Evolutionary conservation across 495 filamentous ascomycete genomes (phyloP).

Genomic region (Sphaerosporella brunnea): DNA sequence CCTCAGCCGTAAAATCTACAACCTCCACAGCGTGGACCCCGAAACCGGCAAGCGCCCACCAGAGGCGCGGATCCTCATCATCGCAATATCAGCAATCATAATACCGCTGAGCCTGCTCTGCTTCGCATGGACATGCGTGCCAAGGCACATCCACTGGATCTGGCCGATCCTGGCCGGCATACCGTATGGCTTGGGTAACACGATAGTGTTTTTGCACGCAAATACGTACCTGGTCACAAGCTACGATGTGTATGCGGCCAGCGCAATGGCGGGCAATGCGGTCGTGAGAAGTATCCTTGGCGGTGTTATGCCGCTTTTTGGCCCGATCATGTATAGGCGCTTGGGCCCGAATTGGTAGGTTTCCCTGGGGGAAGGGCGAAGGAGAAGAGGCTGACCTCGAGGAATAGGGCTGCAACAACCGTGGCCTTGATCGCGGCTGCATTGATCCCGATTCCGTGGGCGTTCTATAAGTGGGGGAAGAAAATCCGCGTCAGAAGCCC

Average conservation of each 20-base stretch:
- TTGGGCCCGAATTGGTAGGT: conserved; percentile 47
- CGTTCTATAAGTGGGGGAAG: conserved; percentile 60
- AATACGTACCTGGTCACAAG: conserved; percentile 58
- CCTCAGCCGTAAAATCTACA: conserved; percentile 52
- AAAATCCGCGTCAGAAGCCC: conserved; percentile 46
- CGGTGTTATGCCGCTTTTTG: conserved; percentile 55
- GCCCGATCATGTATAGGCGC: conserved; percentile 49
- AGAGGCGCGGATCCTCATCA: conserved; percentile 55
- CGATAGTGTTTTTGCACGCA: conserved; percentile 61
- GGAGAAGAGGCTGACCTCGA: not conserved
- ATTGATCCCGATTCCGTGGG: conserved; percentile 60
- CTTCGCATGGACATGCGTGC: conserved; percentile 68
- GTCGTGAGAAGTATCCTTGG: conserved; percentile 51
- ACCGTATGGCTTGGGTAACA: conserved; percentile 63
- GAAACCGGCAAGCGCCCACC: conserved; percentile 47
- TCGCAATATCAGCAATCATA: conserved; percentile 50
- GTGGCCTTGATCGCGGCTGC: conserved; percentile 50
- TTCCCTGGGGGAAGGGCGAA: not conserved
- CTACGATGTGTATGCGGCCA: conserved; percentile 65
- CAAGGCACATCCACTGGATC: conserved; percentile 54
- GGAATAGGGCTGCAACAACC: conserved; percentile 44
- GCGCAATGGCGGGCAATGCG: conserved; percentile 58
- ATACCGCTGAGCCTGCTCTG: conserved; percentile 55
- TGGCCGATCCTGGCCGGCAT: conserved; percentile 58
- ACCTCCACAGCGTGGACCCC: conserved; percentile 48